Percentiles rank a stretch among this genome's conserved stretches.
phyloP scores from a whole-genome alignment of 2,329 filamentous ascomycete genomes.

The Xylaria sp. region DNA sequence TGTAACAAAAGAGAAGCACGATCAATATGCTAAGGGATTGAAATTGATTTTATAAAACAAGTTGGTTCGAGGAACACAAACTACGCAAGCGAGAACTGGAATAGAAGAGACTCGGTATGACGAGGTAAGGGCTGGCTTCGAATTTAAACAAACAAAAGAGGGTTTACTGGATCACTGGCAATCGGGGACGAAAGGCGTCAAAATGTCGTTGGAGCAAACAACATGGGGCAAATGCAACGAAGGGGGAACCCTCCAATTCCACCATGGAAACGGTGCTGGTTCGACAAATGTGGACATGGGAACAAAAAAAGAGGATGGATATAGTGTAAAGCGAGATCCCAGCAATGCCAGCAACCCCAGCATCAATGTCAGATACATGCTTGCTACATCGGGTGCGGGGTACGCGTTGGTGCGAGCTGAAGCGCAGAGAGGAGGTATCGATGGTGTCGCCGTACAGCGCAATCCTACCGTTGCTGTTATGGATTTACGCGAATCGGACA shows the following conservation, averaged over 20 bases:
- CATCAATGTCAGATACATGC: conserved; percentile 5
- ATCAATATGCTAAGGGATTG: not conserved
- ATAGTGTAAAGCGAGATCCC: conserved; percentile 8
- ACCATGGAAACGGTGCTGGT: too few relatives aligned
- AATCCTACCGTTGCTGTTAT: too few relatives aligned
- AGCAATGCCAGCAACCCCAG: not conserved
- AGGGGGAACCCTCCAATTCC: too few relatives aligned
- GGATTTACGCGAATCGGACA: conserved; percentile 8
- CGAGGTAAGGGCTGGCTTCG: not conserved
- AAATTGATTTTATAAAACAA: too few relatives aligned
- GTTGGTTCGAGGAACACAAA: not conserved
- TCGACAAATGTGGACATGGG: too few relatives aligned
- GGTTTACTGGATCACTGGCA: conserved; percentile 2
- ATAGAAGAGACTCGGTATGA: not conserved
- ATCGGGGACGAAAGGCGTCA: conserved; percentile 1
- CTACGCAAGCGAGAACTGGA: not conserved
- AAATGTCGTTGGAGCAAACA: conserved; percentile 9
- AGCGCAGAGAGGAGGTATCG: conserved; percentile 10
- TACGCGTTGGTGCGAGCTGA: conserved; percentile 13
- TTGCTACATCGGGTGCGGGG: conserved; percentile 18
- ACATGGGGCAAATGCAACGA: conserved; percentile 11
- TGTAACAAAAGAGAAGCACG: not conserved
- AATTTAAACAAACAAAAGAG: not conserved
- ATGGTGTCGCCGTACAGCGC: not conserved
- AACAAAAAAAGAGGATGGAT: conserved; percentile 2